These are phyloP conservation scores for Amanita phalloides DNA, from an alignment of 768 basidiomycete genomes.

Conservation along the genomic window DNA sequence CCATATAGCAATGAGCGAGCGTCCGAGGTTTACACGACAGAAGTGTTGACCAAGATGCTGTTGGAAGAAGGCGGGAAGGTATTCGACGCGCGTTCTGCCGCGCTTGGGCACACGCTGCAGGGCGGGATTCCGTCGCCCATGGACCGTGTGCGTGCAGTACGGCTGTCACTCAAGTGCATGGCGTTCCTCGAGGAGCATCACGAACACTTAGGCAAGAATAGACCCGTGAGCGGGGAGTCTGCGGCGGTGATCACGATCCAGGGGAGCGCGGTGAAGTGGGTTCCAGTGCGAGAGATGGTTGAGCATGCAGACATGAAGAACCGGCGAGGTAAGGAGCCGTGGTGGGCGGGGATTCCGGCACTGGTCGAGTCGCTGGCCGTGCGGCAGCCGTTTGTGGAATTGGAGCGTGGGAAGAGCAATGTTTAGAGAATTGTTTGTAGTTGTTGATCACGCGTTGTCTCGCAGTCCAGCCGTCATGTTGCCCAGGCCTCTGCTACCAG, in stretches of 20 bases:
- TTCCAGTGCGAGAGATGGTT: constrained; percentile 76
- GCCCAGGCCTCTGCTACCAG: constrained; percentile 41
- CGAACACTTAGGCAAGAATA: constrained; percentile 39
- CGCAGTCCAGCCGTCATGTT: constrained; percentile 17
- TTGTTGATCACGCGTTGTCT: constrained; percentile 14
- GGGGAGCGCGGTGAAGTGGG: constrained; percentile 69
- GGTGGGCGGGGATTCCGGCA: constrained; percentile 68
- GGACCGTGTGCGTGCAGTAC: constrained; percentile 85
- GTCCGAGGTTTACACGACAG: constrained; percentile 84
- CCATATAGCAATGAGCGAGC: constrained; percentile 67
- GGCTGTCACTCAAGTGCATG: constrained; percentile 90
- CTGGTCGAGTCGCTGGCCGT: constrained; percentile 70
- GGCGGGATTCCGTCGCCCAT: constrained; percentile 93
- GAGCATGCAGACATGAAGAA: constrained; percentile 86
- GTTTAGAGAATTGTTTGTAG: constrained; percentile 18
- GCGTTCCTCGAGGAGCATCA: constrained; percentile 85
- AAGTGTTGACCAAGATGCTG: constrained; percentile 87
- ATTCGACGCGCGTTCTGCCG: constrained; percentile 93
- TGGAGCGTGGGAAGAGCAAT: constrained; percentile 19
- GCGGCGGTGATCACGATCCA: constrained; percentile 92
- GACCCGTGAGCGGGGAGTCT: constrained; percentile 48
- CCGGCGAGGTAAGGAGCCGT: constrained; percentile 63
- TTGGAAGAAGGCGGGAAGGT: constrained; percentile 87
- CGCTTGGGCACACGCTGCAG: constrained; percentile 93
- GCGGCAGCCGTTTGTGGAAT: constrained; percentile 42